These are phyloP conservation scores for Trebouxiophyceae sp. DNA, from an alignment of 163 green algal species.

Conservation along the genomic window DNA sequence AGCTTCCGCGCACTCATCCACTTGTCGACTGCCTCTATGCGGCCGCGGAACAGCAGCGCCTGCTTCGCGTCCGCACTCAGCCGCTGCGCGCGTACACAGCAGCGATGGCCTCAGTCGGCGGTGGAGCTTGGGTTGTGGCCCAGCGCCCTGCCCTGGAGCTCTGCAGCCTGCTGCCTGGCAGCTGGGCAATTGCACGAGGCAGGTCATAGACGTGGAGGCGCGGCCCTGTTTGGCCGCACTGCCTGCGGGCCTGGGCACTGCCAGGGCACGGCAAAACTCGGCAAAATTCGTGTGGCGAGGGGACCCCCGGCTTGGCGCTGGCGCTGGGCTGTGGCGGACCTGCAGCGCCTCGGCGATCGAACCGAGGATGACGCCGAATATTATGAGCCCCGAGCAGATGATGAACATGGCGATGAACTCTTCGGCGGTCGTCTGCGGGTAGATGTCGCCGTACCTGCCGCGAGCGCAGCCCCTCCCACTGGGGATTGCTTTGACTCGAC, in stretches of 20 bases:
- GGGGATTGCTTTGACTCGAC: too few relatives aligned
- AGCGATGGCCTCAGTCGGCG: background rate
- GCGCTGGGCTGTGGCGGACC: background rate
- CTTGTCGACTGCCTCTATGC: slow-evolving; percentile 22
- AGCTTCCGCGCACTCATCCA: slow-evolving; percentile 24
- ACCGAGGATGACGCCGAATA: slow-evolving; percentile 58
- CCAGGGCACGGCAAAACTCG: slow-evolving; percentile 10
- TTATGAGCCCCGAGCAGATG: slow-evolving; percentile 50
- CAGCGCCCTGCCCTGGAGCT: too few relatives aligned
- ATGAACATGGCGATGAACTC: slow-evolving; percentile 33
- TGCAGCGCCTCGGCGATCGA: slow-evolving; percentile 24
- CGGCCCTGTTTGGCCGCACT: too few relatives aligned
- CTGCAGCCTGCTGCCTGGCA: too few relatives aligned
- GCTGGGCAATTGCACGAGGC: too few relatives aligned
- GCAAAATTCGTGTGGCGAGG: too few relatives aligned
- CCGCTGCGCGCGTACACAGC: slow-evolving; percentile 1
- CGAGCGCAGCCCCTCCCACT: too few relatives aligned
- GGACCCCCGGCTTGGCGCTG: too few relatives aligned
- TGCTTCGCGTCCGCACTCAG: slow-evolving; percentile 6
- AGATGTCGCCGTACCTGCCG: slow-evolving; percentile 50
- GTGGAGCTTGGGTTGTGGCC: too few relatives aligned
- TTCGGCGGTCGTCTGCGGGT: slow-evolving; percentile 30
- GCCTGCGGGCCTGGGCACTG: slow-evolving; percentile 16
- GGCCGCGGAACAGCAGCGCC: slow-evolving; percentile 4
- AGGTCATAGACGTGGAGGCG: too few relatives aligned